These are phyloP conservation scores for Huntiella omanensis DNA, from an alignment of 2,329 filamentous ascomycete species.

Conservation along the genomic window DNA sequence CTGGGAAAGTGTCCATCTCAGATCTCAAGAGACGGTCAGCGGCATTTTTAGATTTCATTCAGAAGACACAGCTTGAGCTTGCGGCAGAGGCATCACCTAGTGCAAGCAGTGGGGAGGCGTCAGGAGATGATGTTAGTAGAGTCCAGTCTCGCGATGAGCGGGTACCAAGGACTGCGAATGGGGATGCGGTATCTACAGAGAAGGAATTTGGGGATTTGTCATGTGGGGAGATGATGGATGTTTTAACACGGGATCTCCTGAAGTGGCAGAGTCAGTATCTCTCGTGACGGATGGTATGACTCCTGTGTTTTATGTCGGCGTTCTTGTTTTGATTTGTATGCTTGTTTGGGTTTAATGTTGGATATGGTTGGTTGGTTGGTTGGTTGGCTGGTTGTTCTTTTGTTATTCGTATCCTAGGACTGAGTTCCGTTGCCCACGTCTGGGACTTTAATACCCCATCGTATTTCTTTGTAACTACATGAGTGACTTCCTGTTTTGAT, in stretches of 20 bases:
- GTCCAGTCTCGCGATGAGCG: background rate
- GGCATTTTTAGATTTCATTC: conserved; percentile 77
- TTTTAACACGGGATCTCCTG: conserved; percentile 58
- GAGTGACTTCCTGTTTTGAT: background rate
- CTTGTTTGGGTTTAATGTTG: background rate
- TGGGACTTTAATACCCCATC: background rate
- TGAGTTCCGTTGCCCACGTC: background rate
- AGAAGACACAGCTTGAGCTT: conserved; percentile 72
- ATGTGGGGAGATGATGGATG: conserved; percentile 81
- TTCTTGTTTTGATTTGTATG: background rate
- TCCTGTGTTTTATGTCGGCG: background rate
- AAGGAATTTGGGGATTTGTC: conserved; percentile 56
- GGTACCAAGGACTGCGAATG: background rate
- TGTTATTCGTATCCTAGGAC: background rate
- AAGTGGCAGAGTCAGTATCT: conserved; percentile 66
- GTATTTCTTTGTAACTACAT: background rate
- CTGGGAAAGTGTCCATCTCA: conserved; percentile 61
- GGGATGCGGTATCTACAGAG: conserved; percentile 5
- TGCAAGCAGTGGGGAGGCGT: conserved; percentile 20
- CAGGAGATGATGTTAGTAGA: conserved; percentile 12
- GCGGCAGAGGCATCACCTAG: conserved; percentile 38
- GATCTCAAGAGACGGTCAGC: conserved; percentile 75
- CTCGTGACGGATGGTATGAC: conserved; percentile 13
- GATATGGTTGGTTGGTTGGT: background rate
- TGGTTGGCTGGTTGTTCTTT: background rate